phyloP scores from a whole-genome alignment of 164 flowering plant species.

The Annona squamosa region DNA sequence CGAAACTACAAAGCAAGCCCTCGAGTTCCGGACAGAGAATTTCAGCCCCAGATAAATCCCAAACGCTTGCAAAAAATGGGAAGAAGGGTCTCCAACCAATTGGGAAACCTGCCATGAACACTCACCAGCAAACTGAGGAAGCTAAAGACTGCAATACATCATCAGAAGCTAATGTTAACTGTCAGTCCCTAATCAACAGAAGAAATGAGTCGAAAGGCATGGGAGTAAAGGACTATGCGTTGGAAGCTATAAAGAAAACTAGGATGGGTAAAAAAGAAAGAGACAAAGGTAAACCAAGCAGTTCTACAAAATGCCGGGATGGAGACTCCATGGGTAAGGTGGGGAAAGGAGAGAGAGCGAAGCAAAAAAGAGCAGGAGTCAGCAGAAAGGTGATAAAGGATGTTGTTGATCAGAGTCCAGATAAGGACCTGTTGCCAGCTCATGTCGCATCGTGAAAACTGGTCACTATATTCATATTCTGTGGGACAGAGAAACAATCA shows the following conservation, averaged over 20 bases:
- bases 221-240: background rate
- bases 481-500: background rate
- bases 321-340: background rate
- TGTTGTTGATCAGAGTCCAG: background rate
- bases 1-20: background rate
- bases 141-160: background rate
- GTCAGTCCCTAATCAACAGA: background rate
- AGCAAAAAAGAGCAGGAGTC: background rate
- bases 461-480: background rate
- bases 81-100: background rate
- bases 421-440: slow-evolving; percentile 1
- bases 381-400: slow-evolving; percentile 6
- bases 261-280: slow-evolving; percentile 4
- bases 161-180: background rate
- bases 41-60: background rate
- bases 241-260: background rate
- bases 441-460: slow-evolving; percentile 6
- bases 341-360: slow-evolving; percentile 1
- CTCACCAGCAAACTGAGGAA: slow-evolving; percentile 1
- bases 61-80: background rate
- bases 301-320: background rate
- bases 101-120: background rate
- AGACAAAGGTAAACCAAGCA: background rate
- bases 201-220: background rate
- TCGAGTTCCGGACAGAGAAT: background rate